Base-by-base conservation (phyloP, 1,139 yeast genomes). In the Suhomyces taliae region DNA sequence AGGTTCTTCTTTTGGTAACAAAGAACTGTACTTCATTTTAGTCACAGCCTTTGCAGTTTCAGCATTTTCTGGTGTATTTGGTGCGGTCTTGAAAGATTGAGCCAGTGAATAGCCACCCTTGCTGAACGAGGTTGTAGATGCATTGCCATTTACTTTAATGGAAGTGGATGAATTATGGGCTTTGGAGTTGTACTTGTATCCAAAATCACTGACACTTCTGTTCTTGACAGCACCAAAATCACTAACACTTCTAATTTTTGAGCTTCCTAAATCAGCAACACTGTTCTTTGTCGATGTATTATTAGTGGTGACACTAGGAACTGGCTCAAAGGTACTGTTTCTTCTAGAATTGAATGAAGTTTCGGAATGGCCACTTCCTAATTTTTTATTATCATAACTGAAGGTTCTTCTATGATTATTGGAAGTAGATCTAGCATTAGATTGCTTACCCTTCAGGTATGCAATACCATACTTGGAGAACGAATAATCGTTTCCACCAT, bases 401-500 rank as follows among this genome's bases (percentile, higher is more conserved):
- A 15, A 26, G 8, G 41, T 15, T 19, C 40, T 39, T 14, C 36
- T 37, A 39, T 37, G 36, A 7, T 41, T 33, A 9, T 35, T 36
- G 11, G 49, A 43, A 19, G 8, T 12, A 4, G 44, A 11, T 33
- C 44, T 40, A 2, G 32, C 12, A 37, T 29, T 12, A 2, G 34
- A 34, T 36, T 3, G 44, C n/a, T 9, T 29, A 4, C 32, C 32
- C 7, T 29, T 29, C 32, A 9, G 49, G 46, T 19, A 19, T 6
- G 62, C 62, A n/a, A 54, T 41, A 35, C 55, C 52, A 48, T 64
- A 73, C 43, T 70, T 59, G n/a, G 73, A 61, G 37, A 53, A 58
- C n/a, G 52, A 54, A 51, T 73, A 74, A 37, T 69, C 66, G n/a
- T 56, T 60, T 3, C 65, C 64, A 8, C 58, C 40, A 51, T 72